A percentile compares a stretch with the other conserved stretches of the same genome.
Conservation (phyloP, 768 basidiomycete genomes). For the Russula ochroleuca region DNA sequence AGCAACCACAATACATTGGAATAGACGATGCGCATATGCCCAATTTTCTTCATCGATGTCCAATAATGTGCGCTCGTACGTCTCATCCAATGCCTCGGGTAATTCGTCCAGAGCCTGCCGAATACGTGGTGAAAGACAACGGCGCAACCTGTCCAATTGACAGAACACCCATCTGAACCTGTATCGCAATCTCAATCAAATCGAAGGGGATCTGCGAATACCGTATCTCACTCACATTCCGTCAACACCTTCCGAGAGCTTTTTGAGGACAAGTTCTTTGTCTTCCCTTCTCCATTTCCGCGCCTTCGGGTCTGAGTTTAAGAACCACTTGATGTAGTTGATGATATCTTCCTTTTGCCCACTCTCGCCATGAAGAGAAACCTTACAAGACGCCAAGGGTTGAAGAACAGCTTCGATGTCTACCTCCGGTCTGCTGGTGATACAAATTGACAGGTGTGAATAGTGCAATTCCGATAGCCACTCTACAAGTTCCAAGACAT, state of each 20-base stretch:
- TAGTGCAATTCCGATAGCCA: neutral
- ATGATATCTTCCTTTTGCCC: neutral
- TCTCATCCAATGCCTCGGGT: neutral
- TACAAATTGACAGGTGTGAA: neutral
- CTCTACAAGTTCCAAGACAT: neutral
- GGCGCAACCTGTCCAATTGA: neutral
- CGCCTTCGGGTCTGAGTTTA: neutral
- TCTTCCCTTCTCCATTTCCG: neutral
- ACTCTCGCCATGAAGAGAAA: neutral
- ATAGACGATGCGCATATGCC: neutral
- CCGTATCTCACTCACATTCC: neutral
- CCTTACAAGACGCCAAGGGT: neutral
- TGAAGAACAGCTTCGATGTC: neutral
- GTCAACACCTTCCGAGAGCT: neutral
- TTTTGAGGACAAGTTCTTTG: neutral
- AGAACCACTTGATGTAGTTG: neutral
- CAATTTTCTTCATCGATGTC: neutral
- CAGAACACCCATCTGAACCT: constrained; percentile 1
- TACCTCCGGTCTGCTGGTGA: neutral
- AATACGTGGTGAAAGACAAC: neutral
- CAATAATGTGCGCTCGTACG: neutral
- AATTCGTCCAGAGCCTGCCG: neutral
- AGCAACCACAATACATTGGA: neutral
- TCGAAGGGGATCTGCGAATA: too few relatives aligned
- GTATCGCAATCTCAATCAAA: neutral